Conservation (phyloP, 345 rosid species). For the Eucalyptus marginata region DNA sequence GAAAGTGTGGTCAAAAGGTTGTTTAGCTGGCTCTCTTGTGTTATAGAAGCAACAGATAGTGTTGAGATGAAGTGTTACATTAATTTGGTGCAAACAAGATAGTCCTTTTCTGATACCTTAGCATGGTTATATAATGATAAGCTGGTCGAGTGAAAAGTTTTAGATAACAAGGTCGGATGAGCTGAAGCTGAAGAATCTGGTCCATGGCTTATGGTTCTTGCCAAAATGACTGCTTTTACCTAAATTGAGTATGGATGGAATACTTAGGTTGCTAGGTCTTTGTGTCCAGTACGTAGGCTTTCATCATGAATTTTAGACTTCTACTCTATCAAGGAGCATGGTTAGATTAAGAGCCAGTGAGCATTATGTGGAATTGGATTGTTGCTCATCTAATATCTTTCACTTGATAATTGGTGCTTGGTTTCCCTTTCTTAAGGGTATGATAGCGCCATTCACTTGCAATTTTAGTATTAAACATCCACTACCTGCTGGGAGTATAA, state of each 20-base stretch:
- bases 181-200: background rate
- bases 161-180: background rate
- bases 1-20: background rate
- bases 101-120: background rate
- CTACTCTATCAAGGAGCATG: background rate
- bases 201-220: background rate
- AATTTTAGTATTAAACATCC: background rate
- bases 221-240: background rate
- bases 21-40: background rate
- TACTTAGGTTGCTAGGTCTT: background rate
- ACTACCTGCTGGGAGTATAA: background rate
- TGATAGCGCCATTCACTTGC: background rate
- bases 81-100: background rate
- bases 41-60: background rate
- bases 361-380: background rate
- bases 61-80: background rate
- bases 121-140: background rate
- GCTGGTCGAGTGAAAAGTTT: background rate
- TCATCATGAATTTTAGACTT: background rate
- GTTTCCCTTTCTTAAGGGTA: background rate
- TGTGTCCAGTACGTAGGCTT: background rate
- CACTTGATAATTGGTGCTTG: background rate
- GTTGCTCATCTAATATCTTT: background rate
- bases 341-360: background rate
- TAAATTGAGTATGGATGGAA: background rate